Evolutionary conservation across 768 basidiomycete genomes (phyloP).

Genomic region (Mycena leptocephala): DNA sequence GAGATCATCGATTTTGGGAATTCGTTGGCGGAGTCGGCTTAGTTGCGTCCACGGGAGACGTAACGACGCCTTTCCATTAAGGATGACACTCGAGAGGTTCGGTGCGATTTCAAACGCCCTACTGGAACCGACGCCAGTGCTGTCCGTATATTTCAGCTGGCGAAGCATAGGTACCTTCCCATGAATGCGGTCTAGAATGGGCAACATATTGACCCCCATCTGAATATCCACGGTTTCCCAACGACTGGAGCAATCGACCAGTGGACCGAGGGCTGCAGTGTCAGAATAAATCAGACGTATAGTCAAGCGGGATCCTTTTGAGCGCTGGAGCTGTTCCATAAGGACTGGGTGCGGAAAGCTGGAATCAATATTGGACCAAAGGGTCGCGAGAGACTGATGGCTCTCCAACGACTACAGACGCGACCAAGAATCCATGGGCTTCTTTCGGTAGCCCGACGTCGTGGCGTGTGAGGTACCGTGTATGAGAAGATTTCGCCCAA

Average conservation of each 20-base stretch:
- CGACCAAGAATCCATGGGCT: slow-evolving; percentile 19
- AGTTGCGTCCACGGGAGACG: slow-evolving; percentile 1
- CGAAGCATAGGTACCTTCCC: slow-evolving; percentile 9
- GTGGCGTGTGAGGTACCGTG: neutral
- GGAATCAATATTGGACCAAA: slow-evolving; percentile 15
- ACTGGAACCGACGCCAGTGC: neutral
- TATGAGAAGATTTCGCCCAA: neutral
- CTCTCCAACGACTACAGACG: slow-evolving; percentile 20
- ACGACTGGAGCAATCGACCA: neutral
- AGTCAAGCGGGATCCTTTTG: neutral
- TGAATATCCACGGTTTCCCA: slow-evolving; percentile 2
- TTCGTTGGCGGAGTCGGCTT: neutral
- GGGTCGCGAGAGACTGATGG: neutral
- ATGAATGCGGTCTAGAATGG: neutral
- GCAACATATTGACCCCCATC: neutral
- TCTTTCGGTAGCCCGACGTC: neutral
- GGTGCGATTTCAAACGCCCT: slow-evolving; percentile 10
- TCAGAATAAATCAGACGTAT: neutral
- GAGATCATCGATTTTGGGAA: neutral
- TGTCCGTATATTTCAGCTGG: neutral
- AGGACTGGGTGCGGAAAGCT: neutral
- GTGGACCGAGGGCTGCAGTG: neutral
- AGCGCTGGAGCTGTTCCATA: neutral
- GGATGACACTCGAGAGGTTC: neutral
- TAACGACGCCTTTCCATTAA: neutral